Evolutionary conservation across 1,284 basidiomycete species (phyloP).

Genomic region (Peniophora sp.): DNA sequence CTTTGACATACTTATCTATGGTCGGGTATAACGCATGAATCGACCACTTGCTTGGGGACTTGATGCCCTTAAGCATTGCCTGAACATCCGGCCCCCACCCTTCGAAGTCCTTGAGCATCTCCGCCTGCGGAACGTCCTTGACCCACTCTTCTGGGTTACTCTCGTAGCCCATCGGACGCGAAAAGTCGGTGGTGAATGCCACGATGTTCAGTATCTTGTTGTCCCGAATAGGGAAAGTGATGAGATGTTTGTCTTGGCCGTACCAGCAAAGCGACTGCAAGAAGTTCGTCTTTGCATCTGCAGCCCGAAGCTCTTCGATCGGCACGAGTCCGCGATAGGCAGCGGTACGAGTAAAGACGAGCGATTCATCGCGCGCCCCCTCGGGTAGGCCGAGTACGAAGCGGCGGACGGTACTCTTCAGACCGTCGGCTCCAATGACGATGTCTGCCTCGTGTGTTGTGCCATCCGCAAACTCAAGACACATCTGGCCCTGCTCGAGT

Average conservation of each 20-base stretch:
- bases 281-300: background rate
- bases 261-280: constrained; percentile 29
- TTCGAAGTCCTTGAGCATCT: constrained; percentile 36
- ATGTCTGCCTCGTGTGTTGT: constrained; percentile 1
- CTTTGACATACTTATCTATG: constrained; percentile 37
- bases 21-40: constrained; percentile 47
- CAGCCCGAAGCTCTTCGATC: background rate
- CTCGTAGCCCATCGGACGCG: constrained; percentile 16
- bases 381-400: background rate
- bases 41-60: constrained; percentile 48
- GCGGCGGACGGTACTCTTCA: background rate
- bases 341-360: background rate
- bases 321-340: background rate
- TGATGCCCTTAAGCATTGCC: constrained; percentile 36
- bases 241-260: constrained; percentile 26
- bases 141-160: constrained; percentile 40
- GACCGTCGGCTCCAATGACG: background rate
- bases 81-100: constrained; percentile 43
- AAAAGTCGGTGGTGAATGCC: constrained; percentile 36
- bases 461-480: background rate
- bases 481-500: background rate
- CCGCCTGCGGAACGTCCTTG: constrained; percentile 30
- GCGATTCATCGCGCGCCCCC: background rate
- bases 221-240: background rate
- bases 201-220: constrained; percentile 43